Evolutionary conservation across 73 alveolate genomes (phyloP), one percentile per base, ranked within the genome.

Genomic region (Loxodes magnus): DNA sequence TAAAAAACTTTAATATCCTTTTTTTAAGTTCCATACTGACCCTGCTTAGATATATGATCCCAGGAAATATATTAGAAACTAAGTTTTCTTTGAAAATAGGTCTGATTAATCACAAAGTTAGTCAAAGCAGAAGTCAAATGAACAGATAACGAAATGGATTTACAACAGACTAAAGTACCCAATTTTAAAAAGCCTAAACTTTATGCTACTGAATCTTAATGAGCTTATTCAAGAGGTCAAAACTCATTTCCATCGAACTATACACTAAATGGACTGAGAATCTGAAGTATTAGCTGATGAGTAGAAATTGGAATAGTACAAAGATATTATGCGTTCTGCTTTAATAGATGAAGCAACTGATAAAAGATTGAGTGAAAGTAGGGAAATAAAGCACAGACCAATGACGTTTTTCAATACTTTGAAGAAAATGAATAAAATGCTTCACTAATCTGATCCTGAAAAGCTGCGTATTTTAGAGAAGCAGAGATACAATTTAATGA

Each of bases 381-480:
- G 27, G 7, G 17, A 46, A 7, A 7, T 46, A 5, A 10, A 9
- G 15, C 19, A 20, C 15, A 46, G 27, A 10, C 39, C 59, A 10
- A 10, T 5, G 7, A 12, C 15, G 2, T 46, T 46, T 19, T n/a
- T 21, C 9, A 12, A 7, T 37, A 9, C 17, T 1, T 19, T 46
- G 1, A 22, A 19, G n/a, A 10, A 20, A 7, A 12, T 46, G 16
- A 46, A 46, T 10, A 15, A n/a, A 1, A 7, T 10, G 5, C 52
- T 71, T 60, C 86, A 62, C 44, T 51, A 71, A 43, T 66, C 86
- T 6, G 21, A 43, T 7, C 35, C 63, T 21, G 79, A 64, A 31
- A 64, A 53, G 28, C 56, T 71, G 5, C 59, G 29, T 4, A 44
- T 59, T 9, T 30, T 71, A 29, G 26, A 28, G 59, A 37, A 58